Percentiles rank a stretch among this genome's conserved stretches.
Conservation (phyloP, 2,329 filamentous ascomycete genomes). For the Hypocreales sp. region DNA sequence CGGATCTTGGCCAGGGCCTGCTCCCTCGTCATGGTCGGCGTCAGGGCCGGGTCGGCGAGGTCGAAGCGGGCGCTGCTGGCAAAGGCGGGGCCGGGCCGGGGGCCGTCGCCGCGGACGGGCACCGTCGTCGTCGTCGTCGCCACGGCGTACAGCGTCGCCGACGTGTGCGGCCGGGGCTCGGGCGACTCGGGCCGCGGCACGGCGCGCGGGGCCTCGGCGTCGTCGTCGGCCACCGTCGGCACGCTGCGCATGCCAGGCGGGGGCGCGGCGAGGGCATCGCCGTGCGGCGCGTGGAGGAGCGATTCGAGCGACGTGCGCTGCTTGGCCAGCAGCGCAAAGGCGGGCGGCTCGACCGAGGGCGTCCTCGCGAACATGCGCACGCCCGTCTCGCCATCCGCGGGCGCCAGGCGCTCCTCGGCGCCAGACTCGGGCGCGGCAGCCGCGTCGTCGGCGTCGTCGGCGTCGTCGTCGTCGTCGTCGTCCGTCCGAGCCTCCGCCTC, state of each 20-base stretch:
- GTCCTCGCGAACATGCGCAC: conserved; percentile 39
- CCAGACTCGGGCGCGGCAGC: too few species aligned
- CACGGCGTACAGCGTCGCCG: conserved; percentile 28
- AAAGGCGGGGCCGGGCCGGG: conserved; percentile 22
- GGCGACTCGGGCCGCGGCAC: conserved; percentile 8
- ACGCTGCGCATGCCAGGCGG: conserved; percentile 25
- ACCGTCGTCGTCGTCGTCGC: conserved; percentile 38
- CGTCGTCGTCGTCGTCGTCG: conserved; percentile 5
- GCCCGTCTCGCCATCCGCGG: too few species aligned
- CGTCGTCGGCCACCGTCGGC: conserved; percentile 16
- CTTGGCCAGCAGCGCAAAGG: conserved; percentile 37
- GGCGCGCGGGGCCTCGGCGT: conserved; percentile 5
- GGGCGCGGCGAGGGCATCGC: conserved; percentile 17
- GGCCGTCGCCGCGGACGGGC: conserved; percentile 31
- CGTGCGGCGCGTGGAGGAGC: conserved; percentile 40
- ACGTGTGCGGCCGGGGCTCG: conserved; percentile 27
- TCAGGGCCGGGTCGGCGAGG: conserved; percentile 40
- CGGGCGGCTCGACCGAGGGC: conserved; percentile 45
- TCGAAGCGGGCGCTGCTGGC: conserved; percentile 30
- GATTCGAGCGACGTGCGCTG: conserved; percentile 44
- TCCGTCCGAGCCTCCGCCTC: too few species aligned
- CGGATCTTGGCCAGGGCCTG: conserved; percentile 62
- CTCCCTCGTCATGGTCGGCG: conserved; percentile 54
- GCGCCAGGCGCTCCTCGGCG: too few species aligned
- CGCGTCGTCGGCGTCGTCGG: too few species aligned